Evolutionary conservation across 2,329 filamentous ascomycete genomes (phyloP).

Genomic region (Aspergillus calidoustus): DNA sequence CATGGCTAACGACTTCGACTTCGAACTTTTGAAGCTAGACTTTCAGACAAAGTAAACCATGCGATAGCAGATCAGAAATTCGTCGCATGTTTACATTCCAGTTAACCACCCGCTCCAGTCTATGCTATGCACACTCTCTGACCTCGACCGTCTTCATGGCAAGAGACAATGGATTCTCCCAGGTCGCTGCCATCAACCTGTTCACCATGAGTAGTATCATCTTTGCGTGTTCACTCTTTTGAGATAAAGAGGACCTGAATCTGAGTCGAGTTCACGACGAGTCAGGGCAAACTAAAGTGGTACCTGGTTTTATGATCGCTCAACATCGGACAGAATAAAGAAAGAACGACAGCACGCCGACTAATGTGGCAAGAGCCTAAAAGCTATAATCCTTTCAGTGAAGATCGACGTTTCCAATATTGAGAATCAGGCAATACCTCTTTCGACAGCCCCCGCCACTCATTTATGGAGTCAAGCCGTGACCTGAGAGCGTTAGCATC

Average conservation of each 20-base stretch:
- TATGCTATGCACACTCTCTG: neutral
- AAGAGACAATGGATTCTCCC: neutral
- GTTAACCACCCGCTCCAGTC: neutral
- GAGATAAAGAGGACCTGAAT: neutral
- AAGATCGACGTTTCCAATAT: constrained; percentile 9
- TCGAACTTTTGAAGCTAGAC: neutral
- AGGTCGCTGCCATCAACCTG: neutral
- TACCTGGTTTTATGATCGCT: constrained; percentile 29
- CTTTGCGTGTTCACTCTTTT: neutral
- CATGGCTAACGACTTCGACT: neutral
- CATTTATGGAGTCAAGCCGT: neutral
- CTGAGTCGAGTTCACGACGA: neutral
- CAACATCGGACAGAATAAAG: constrained; percentile 32
- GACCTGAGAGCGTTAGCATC: neutral
- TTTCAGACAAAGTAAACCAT: neutral
- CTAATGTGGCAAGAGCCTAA: constrained; percentile 33
- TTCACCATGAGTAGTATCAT: neutral
- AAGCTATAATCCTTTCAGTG: constrained; percentile 29
- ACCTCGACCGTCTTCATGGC: neutral
- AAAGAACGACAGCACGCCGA: constrained; percentile 30
- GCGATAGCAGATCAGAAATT: neutral
- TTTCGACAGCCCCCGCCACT: constrained; percentile 2
- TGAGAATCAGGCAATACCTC: constrained; percentile 4
- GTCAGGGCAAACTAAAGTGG: constrained; percentile 14
- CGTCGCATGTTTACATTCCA: neutral